Evolutionary conservation across 2,329 filamentous ascomycete genomes (phyloP), one percentile per base, ranked within the genome.

Genomic region (Neonectria hederae): DNA sequence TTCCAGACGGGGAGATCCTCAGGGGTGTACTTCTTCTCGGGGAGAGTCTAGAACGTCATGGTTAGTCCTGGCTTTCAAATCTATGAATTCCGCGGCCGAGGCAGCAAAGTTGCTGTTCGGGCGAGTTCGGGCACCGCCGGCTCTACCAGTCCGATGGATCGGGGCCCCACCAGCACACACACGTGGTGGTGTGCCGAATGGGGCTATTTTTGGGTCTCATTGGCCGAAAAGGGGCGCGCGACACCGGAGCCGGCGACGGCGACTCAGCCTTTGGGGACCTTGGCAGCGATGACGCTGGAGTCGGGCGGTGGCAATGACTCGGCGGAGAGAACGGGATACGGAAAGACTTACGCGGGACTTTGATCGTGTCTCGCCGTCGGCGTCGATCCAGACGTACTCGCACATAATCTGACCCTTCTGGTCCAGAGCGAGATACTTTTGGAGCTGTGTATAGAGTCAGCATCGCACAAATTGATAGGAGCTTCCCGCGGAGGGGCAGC

Each of bases 371-470:
- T 91, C 90, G 79, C 94, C 94, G 71, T 84, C 82, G 71, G 92
- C 86, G 78, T 97, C 94, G 79, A 97, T 91, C 95, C 95, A 97
- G 86, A 97, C 90, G 84, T 97, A 97, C 85, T 97, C 95, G 78
- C 94, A 95, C 82, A 97, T 96, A 78, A 97, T 86, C 75, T 84
- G 85, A 80, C 94, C 94, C 81, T 91, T 92, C 86, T 98, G 95
- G 80, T 94, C 91, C 76, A 98, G 92, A 77, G 86, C 86, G 83
- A 96, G 89, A 87, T 95, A 98, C 83, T 97, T 97, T 81, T 91
- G 84, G 81, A 97, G 90, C 93, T 97, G 81, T 76, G 69, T 59
- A 56, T 22, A 24, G 17, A 35, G 63, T 67, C 30, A 67, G 65
- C 59, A 61, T 54, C 5, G 17, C 21, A 38, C 7, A 21, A 40